Evolutionary conservation across 2,329 filamentous ascomycete genomes (phyloP), one percentile per base, ranked within the genome.

Genomic region (Aspergillus bombycis): DNA sequence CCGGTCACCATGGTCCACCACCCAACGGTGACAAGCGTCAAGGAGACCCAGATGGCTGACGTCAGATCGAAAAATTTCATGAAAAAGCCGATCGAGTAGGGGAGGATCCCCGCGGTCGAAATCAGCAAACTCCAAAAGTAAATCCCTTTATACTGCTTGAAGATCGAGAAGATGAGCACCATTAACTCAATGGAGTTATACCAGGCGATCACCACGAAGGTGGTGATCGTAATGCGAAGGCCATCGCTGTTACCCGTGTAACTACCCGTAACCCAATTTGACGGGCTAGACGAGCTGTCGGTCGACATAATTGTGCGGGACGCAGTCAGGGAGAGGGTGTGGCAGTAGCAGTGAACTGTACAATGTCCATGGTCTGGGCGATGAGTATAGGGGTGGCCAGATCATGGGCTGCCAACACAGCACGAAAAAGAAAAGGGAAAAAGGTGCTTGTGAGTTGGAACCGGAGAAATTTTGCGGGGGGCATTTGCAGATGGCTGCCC

Each of bases 1-100:
- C 52, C 52, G 4, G 52, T 86, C 1, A 88, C 82, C 84, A 88
- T 87, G 1, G 77, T 63, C 70, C 82, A 83, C 83, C 86, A 84
- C 28, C 84, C 86, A 58, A 88, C 62, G 12, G 78, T 78, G 28
- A 83, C 72, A 16, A 82, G 64, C 16, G 79, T 75, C 9, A 78
- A 69, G 5, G 71, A 67, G 12, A 73, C 26, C 69, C 71, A 73
- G 14, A 65, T 66, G 7, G 68, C 66, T 1, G 66, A 61, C 11
- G 70, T 71, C 12, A 72, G 61, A 26, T 61, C 64, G 63, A 74
- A 72, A 50, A 73, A 72, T 36, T 72, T 72, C 48, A 74, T 65
- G 57, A 74, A 53, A 26, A 71, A 73, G n/a, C 71, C 72, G 64
- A 75, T 50, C 5, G 70, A 70, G 65, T 75, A 84, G 0, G 80